A percentile compares a stretch with the other conserved stretches of the same genome.
These are phyloP conservation scores for Didymella segeticola DNA, from an alignment of 2,329 filamentous ascomycete species.

Conservation along the genomic window DNA sequence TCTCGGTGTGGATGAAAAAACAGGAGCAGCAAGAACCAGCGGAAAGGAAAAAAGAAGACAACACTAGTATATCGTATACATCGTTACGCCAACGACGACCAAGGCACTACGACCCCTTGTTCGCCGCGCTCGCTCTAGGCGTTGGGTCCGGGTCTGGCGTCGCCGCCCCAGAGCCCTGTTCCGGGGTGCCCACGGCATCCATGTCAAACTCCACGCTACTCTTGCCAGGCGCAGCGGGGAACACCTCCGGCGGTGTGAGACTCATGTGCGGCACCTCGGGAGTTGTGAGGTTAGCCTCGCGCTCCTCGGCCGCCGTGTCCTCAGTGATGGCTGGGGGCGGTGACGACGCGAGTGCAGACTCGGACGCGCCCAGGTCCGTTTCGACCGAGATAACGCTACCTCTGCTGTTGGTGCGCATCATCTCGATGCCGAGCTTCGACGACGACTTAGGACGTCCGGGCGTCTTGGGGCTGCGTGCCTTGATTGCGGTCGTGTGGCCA, in stretches of 20 bases:
- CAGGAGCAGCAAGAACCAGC: too few species aligned
- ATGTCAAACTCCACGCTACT: slow-evolving; percentile 51
- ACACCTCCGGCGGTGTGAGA: slow-evolving; percentile 60
- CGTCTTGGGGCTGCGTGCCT: slow-evolving; percentile 57
- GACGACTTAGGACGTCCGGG: slow-evolving; percentile 49
- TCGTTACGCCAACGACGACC: not conserved
- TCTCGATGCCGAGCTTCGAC: slow-evolving; percentile 92
- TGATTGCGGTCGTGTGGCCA: slow-evolving; percentile 56
- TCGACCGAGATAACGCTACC: slow-evolving; percentile 71
- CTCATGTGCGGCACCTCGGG: slow-evolving; percentile 41
- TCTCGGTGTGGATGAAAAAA: too few species aligned
- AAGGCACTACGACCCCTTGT: slow-evolving; percentile 1
- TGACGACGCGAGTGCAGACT: slow-evolving; percentile 44
- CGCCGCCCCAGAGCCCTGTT: slow-evolving; percentile 32
- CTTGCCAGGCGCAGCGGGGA: slow-evolving; percentile 53
- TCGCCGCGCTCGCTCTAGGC: slow-evolving; percentile 38
- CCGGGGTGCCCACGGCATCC: slow-evolving; percentile 45
- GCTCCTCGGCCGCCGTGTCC: slow-evolving; percentile 47
- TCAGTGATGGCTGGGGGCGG: slow-evolving; percentile 53
- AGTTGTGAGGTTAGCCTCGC: slow-evolving; percentile 29
- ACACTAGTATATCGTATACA: not conserved
- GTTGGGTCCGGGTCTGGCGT: slow-evolving; percentile 53
- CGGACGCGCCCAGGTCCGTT: slow-evolving; percentile 45
- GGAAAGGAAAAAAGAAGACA: not conserved
- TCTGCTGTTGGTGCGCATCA: slow-evolving; percentile 96